Base-by-base conservation (phyloP, 805 yeast genomes). In the Kuraishia cidri region DNA sequence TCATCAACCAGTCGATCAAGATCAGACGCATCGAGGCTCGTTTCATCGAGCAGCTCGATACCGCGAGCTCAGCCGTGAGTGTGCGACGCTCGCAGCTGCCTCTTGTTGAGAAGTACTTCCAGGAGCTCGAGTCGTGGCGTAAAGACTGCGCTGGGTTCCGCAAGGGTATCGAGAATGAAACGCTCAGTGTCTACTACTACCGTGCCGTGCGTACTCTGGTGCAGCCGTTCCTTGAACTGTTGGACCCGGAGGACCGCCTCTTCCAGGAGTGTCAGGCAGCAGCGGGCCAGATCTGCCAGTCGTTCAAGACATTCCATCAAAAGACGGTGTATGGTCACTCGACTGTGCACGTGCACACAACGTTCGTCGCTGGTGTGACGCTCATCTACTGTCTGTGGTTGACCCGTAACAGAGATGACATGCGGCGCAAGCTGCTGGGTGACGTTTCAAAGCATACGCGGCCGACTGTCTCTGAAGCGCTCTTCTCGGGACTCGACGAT, bases 241-340 rank as follows among this genome's bases (percentile, higher is more conserved):
- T 77, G 43, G 73, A 72, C 37, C 82, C 83, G 4, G 72, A 69
- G 44, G 77, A 74, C 47, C 59, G 70, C 30, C 52, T 77, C 20
- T 75, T 77, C 47, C 61, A 67, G 33, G 81, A 76, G 49, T 77
- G 84, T 48, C 83, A 76, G 46, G 78, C 79, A 2, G 82, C 81
- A 16, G 81, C 83, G 1, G 84, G 83, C 18, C 79, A 75, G 47
- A 71, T 77, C 25, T 75, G 83, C 45, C 80, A 72, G 41, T 57
- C 75, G 17, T 72, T 75, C 47, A 73, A 75, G 40, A 74, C 69
- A 10, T 75, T 73, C 47, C 80, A 74, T 50, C 76, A 75, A 44
- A 72, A 68, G 42, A 73, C 81, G 0, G 72, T 70, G 2, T 59
- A 61, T 34, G 83, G 83, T 3, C 80, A 74, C 45, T 73, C 82